phyloP scores from a whole-genome alignment of 306 rosid genomes.

The Begonia fuchsioides region DNA sequence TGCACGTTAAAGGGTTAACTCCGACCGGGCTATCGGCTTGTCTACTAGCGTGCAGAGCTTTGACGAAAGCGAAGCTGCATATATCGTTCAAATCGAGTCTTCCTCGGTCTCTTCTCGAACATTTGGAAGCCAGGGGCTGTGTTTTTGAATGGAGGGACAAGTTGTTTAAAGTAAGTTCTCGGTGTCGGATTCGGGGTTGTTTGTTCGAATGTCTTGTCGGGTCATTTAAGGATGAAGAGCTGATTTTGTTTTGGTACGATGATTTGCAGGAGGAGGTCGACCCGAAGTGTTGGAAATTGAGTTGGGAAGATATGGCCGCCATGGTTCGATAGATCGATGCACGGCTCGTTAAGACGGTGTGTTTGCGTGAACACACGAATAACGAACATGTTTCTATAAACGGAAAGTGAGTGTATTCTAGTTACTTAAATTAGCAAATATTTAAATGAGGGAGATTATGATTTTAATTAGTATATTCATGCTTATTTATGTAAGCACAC shows the following conservation, averaged over 20 bases:
- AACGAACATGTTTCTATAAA: too few species aligned
- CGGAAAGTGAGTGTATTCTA: too few species aligned
- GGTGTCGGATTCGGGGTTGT: neutral
- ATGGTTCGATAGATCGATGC: neutral
- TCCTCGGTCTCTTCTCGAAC: conserved; percentile 46
- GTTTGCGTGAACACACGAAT: too few species aligned
- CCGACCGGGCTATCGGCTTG: conserved; percentile 65
- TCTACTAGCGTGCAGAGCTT: conserved; percentile 49
- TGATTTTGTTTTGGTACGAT: neutral
- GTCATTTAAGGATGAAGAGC: neutral
- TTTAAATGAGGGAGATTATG: too few species aligned
- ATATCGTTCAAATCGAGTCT: conserved; percentile 36
- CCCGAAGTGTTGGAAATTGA: conserved; percentile 79
- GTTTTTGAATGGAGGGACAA: conserved; percentile 84
- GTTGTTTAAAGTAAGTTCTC: conserved; percentile 45
- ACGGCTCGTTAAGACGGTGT: too few species aligned
- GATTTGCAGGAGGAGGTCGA: conserved; percentile 73
- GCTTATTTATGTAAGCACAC: too few species aligned
- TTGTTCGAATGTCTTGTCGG: neutral
- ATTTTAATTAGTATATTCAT: too few species aligned
- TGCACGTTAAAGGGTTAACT: conserved; percentile 59
- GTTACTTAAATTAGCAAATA: too few species aligned
- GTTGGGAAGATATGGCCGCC: conserved; percentile 47
- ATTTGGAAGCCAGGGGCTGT: conserved; percentile 79
- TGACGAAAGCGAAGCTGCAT: conserved; percentile 88